Conservation (phyloP, 1,139 yeast genomes). For the Kodamaea suecica region DNA sequence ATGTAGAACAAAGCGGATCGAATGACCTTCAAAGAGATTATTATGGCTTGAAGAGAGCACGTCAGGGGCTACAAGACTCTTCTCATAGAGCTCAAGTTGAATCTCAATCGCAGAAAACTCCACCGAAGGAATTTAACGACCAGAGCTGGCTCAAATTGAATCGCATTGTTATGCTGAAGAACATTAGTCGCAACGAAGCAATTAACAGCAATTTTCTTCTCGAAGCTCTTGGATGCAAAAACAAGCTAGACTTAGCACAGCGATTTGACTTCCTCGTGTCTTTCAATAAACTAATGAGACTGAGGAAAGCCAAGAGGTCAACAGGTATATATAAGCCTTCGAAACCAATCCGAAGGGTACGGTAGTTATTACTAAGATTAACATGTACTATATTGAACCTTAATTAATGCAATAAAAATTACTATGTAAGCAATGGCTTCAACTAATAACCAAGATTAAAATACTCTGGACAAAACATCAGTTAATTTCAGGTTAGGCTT, state of each 20-base stretch:
- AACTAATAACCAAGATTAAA: conserved; percentile 13
- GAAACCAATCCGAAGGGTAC: no score
- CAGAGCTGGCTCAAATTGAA: conserved; percentile 15
- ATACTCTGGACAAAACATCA: conserved; percentile 41
- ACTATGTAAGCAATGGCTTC: no score
- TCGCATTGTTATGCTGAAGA: conserved; percentile 13
- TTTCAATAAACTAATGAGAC: conserved; percentile 7
- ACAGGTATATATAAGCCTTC: not conserved
- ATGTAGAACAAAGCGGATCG: no score
- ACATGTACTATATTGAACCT: no score
- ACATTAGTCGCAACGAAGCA: conserved; percentile 14
- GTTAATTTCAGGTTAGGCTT: conserved; percentile 44
- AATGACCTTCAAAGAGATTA: no score
- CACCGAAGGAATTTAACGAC: not conserved
- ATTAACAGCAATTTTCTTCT: conserved; percentile 12
- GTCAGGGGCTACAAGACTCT: no score
- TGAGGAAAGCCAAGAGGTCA: not conserved
- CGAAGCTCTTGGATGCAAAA: conserved; percentile 11
- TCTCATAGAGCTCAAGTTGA: no score
- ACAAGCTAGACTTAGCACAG: conserved; percentile 11
- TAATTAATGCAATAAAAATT: no score
- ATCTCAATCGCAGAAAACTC: no score
- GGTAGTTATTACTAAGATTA: no score
- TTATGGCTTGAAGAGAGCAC: no score
- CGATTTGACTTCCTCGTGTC: conserved; percentile 14